Percentiles rank a stretch among this genome's conserved stretches.
phyloP scores from a whole-genome alignment of 768 basidiomycete species.

The Tulasnella sp. region DNA sequence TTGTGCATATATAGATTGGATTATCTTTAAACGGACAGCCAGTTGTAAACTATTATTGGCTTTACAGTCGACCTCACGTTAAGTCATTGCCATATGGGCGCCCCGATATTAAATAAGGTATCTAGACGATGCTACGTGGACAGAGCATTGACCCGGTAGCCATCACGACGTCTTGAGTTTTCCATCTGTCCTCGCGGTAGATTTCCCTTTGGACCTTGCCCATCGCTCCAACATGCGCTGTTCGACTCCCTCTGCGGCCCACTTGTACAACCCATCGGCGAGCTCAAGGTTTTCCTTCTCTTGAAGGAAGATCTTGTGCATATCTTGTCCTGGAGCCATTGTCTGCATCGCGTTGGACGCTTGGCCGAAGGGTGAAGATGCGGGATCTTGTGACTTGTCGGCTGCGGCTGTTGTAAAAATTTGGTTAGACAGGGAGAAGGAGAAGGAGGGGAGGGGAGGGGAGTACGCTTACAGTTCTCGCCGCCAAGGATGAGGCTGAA shows the following conservation, averaged over 20 bases:
- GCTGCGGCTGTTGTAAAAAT: conserved; percentile 60
- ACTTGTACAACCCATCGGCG: conserved; percentile 72
- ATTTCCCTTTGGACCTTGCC: conserved; percentile 35
- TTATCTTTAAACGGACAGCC: no score
- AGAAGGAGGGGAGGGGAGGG: conserved; percentile 9
- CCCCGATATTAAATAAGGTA: no score
- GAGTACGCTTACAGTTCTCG: conserved; percentile 59
- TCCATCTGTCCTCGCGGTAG: not conserved
- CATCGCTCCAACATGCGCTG: conserved; percentile 65
- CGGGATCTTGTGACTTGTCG: conserved; percentile 58
- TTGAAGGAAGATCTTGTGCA: conserved; percentile 75
- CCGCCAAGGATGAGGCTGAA: conserved; percentile 88
- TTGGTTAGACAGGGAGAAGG: conserved; percentile 4
- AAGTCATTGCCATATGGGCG: no score
- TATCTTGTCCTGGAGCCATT: conserved; percentile 54
- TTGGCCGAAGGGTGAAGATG: conserved; percentile 55
- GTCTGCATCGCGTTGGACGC: not conserved
- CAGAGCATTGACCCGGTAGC: no score
- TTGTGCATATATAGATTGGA: no score
- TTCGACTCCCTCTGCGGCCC: conserved; percentile 76
- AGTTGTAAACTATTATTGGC: no score
- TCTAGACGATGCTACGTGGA: no score
- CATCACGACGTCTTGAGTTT: no score
- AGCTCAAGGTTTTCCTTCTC: conserved; percentile 91
- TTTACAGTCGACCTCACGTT: no score